phyloP scores from a whole-genome alignment of 257 asterid species.

The Solanum raphanifolium region DNA sequence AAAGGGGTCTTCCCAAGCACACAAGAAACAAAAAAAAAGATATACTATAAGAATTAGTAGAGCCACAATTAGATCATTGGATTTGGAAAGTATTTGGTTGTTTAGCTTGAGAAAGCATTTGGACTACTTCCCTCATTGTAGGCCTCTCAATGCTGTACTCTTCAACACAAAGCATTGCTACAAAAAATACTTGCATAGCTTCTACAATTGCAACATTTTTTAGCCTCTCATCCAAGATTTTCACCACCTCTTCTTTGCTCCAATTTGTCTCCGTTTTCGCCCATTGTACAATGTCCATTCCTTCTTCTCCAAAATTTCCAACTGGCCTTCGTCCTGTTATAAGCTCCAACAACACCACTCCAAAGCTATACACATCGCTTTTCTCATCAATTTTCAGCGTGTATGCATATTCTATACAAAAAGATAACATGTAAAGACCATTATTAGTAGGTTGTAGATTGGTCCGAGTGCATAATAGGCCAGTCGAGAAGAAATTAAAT shows the following conservation, averaged over 20 bases:
- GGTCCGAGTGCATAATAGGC: not conserved
- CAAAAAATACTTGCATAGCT: conserved; percentile 36
- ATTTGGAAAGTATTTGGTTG: conserved; percentile 30
- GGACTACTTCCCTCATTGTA: conserved; percentile 34
- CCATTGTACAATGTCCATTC: conserved; percentile 30
- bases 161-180: conserved; percentile 37
- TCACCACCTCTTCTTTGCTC: conserved; percentile 32
- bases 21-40: not conserved
- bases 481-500: not conserved
- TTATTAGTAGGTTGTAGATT: not conserved
- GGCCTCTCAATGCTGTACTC: conserved; percentile 33
- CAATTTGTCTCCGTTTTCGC: conserved; percentile 18
- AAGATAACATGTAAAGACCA: not conserved
- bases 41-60: not conserved
- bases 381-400: conserved; percentile 32
- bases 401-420: conserved; percentile 27
- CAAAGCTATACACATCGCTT: conserved; percentile 34
- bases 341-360: conserved; percentile 27
- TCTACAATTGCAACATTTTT: conserved; percentile 21
- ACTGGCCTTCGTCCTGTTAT: conserved; percentile 27
- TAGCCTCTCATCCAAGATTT: conserved; percentile 28
- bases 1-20: not conserved
- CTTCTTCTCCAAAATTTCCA: conserved; percentile 30
- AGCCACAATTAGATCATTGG: conserved; percentile 10
- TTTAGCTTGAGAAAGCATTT: conserved; percentile 38